phyloP scores from a whole-genome alignment of 2,329 filamentous ascomycete genomes.

The Venturia carpophila region DNA sequence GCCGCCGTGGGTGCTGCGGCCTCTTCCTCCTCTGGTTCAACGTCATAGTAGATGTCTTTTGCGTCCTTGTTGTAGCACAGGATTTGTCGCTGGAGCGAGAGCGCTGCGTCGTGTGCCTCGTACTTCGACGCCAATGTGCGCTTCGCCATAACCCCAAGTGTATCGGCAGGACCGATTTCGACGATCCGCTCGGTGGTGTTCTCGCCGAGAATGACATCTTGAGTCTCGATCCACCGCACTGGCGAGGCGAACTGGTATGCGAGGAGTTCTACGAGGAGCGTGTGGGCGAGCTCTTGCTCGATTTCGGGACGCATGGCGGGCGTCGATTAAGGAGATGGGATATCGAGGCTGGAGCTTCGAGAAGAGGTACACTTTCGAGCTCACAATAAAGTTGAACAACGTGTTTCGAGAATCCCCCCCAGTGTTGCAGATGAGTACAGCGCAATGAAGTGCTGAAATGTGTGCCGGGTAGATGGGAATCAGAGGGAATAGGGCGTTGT shows the following conservation, averaged over 20 bases:
- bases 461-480: not conserved
- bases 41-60: constrained; percentile 99
- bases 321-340: constrained; percentile 12
- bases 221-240: constrained; percentile 99
- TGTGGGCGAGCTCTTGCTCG: constrained; percentile 98
- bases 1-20: constrained; percentile 46
- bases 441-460: not conserved
- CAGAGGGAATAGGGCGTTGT: not conserved
- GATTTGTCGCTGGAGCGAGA: constrained; percentile 93
- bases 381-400: constrained; percentile 11
- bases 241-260: constrained; percentile 99
- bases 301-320: constrained; percentile 88
- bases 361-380: not conserved
- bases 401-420: not conserved
- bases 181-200: constrained; percentile 95
- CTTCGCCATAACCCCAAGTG: constrained; percentile 94
- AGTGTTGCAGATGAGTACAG: not conserved
- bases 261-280: constrained; percentile 93
- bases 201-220: constrained; percentile 97
- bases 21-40: constrained; percentile 90
- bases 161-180: constrained; percentile 94
- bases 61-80: constrained; percentile 99
- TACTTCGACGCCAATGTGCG: constrained; percentile 94
- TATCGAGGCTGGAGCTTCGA: constrained; percentile 12
- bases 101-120: constrained; percentile 95